Conservation (phyloP, 2,329 filamentous ascomycete species). For the Westerdykella sp. region DNA sequence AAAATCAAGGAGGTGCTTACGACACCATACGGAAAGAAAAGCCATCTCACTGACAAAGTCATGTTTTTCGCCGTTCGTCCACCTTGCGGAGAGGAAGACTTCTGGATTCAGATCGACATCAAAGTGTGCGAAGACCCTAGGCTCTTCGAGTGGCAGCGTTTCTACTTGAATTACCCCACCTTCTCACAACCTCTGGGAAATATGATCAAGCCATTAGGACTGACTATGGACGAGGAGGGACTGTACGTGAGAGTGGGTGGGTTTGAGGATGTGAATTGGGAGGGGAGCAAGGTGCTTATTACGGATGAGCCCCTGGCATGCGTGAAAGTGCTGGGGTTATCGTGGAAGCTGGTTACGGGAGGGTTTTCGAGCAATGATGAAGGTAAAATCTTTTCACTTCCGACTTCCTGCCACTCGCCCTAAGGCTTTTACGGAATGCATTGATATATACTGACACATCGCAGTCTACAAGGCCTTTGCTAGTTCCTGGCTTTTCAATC, state of each 20-base stretch:
- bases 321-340: conserved; percentile 13
- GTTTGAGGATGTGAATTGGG: conserved; percentile 16
- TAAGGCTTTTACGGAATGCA: neutral
- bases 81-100: conserved; percentile 2
- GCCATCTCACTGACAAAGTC: conserved; percentile 10
- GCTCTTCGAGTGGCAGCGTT: conserved; percentile 18
- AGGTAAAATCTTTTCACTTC: conserved; percentile 9
- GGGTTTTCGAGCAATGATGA: conserved; percentile 15
- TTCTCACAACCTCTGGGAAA: conserved; percentile 19
- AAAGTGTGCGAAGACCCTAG: conserved; percentile 16
- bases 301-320: conserved; percentile 16
- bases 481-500: conserved; percentile 21
- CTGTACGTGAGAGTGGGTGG: conserved; percentile 21
- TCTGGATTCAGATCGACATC: conserved; percentile 22
- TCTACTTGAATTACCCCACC: conserved; percentile 19
- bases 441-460: neutral
- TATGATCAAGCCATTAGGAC: conserved; percentile 21
- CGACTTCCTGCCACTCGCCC: neutral
- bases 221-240: conserved; percentile 20
- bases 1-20: conserved; percentile 12
- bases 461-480: conserved; percentile 21
- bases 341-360: conserved; percentile 13
- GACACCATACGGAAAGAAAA: conserved; percentile 14
- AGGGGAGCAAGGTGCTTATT: conserved; percentile 19
- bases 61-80: conserved; percentile 21